Percentiles rank a stretch among this genome's conserved stretches.
Conservation (phyloP, 257 asterid genomes). For the Dorcoceras hygrometricum region DNA sequence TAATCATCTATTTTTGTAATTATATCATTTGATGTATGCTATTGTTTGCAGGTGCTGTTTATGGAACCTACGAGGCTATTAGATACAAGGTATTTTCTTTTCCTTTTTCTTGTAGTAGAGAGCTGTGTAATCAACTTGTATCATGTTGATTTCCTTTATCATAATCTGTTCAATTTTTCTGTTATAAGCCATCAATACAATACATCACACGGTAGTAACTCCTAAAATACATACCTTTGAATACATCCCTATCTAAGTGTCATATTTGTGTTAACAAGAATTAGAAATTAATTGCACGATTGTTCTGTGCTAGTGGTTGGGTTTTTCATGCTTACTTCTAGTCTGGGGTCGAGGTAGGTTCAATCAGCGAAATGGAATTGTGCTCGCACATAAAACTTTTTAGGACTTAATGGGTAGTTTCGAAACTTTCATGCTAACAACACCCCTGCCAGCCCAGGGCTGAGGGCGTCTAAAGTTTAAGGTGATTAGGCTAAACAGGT, state of each 20-base stretch:
- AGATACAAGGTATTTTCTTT: slow-evolving; percentile 33
- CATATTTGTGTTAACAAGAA: neutral
- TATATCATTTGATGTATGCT: slow-evolving; percentile 14
- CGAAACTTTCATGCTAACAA: too few species aligned
- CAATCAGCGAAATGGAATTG: neutral
- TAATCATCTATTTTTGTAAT: neutral
- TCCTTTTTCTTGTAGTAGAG: neutral
- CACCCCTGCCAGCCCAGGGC: neutral
- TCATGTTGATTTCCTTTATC: neutral
- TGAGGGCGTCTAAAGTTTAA: neutral
- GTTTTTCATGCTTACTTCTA: neutral
- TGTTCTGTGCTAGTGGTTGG: neutral
- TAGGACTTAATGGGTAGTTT: neutral
- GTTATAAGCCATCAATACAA: neutral
- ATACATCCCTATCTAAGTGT: too few species aligned
- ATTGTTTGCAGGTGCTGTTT: slow-evolving; percentile 38
- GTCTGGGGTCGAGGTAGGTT: too few species aligned
- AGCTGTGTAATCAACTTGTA: neutral
- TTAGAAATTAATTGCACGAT: neutral
- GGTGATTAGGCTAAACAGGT: neutral
- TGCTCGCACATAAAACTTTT: neutral
- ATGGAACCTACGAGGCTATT: slow-evolving; percentile 40
- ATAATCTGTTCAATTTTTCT: neutral
- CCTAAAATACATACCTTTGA: neutral
- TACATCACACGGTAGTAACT: neutral